A percentile compares a stretch with the other conserved stretches of the same genome.
Conservation (phyloP, 768 basidiomycete species). For the Trametes cinnabarina region DNA sequence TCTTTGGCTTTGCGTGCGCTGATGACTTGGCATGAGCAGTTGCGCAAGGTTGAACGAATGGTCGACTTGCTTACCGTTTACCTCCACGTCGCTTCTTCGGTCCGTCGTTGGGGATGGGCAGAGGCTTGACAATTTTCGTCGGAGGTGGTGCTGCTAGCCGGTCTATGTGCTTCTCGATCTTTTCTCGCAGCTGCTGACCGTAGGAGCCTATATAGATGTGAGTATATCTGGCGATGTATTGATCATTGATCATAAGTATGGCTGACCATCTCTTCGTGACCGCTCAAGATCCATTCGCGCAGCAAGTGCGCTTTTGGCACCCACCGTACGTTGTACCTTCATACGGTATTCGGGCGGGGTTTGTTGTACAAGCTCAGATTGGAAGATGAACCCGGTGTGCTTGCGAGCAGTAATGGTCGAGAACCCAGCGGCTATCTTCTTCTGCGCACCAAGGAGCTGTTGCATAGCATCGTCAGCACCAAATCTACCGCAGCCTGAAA, state of each 20-base stretch:
- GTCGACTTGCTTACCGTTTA: conserved; percentile 60
- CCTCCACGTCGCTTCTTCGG: conserved; percentile 95
- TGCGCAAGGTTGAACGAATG: neutral
- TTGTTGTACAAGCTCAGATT: conserved; percentile 82
- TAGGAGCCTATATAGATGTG: conserved; percentile 56
- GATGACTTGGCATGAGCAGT: neutral
- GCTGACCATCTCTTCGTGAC: conserved; percentile 69
- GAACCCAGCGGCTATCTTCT: conserved; percentile 89
- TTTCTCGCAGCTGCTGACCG: conserved; percentile 75
- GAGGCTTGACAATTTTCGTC: conserved; percentile 86
- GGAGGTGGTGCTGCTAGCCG: conserved; percentile 92
- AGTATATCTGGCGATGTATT: neutral
- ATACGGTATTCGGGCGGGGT: conserved; percentile 88
- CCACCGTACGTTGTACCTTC: conserved; percentile 90
- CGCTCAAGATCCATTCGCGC: conserved; percentile 94
- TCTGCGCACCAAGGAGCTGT: conserved; percentile 91
- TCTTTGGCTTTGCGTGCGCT: conserved; percentile 99
- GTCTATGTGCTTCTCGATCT: conserved; percentile 92
- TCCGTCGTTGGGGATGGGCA: conserved; percentile 93
- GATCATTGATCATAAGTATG: neutral
- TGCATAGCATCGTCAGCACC: neutral
- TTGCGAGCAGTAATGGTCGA: conserved; percentile 83
- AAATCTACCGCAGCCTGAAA: neutral
- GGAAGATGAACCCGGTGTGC: conserved; percentile 96
- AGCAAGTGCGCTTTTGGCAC: conserved; percentile 87